These are phyloP conservation scores for Lactarius hatsudake DNA, from an alignment of 768 basidiomycete species.

Conservation along the genomic window DNA sequence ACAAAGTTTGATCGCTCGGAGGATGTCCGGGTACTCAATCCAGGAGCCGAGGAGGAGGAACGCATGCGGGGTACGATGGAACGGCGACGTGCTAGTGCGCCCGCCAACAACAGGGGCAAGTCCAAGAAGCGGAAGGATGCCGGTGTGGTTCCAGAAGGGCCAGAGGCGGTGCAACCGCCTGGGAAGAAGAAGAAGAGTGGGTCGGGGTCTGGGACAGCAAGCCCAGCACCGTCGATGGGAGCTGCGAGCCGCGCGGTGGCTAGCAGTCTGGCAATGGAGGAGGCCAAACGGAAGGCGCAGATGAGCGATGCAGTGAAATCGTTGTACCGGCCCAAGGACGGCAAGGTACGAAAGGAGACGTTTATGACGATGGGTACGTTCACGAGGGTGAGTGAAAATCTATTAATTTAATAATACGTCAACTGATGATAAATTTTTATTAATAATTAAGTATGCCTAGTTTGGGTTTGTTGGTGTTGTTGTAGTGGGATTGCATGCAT, in stretches of 20 bases:
- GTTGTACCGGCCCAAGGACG: constrained; percentile 62
- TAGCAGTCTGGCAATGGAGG: constrained; percentile 72
- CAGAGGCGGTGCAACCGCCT: constrained; percentile 34
- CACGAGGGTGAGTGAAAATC: constrained; percentile 63
- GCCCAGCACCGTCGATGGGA: constrained; percentile 44
- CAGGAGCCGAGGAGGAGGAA: constrained; percentile 60
- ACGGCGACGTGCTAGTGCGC: constrained; percentile 53
- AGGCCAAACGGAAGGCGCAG: constrained; percentile 73
- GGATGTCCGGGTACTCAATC: constrained; percentile 68
- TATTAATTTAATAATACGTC: not conserved
- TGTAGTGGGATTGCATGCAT: too few species aligned
- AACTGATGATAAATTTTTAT: not conserved
- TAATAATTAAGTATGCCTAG: constrained; percentile 30
- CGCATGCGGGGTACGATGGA: constrained; percentile 57
- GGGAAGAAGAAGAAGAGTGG: constrained; percentile 14
- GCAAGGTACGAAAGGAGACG: constrained; percentile 66
- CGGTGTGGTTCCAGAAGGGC: constrained; percentile 36
- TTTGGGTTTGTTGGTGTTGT: constrained; percentile 15
- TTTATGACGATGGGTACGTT: constrained; percentile 94
- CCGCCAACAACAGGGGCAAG: constrained; percentile 47
- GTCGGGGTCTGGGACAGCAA: constrained; percentile 8
- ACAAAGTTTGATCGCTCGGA: constrained; percentile 57
- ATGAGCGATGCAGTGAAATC: constrained; percentile 89
- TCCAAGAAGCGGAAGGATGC: constrained; percentile 62
- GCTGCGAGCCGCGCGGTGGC: constrained; percentile 62